phyloP scores from a whole-genome alignment of 148 eudicot genomes.

The Polygonum maritimum region DNA sequence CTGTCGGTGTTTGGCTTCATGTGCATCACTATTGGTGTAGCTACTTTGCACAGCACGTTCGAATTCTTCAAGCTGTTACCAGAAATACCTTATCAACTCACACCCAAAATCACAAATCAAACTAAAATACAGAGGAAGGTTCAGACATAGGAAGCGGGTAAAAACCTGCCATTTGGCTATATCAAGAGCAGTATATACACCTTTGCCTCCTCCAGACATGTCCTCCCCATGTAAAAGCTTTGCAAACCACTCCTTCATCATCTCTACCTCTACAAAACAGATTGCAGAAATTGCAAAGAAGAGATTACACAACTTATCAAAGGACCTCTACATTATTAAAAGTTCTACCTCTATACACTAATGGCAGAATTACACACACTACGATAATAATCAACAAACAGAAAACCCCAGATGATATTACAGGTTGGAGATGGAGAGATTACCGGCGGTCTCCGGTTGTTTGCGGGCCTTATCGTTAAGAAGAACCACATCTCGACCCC shows the following conservation, averaged over 20 bases:
- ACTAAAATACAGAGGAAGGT: neutral
- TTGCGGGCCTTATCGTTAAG: no score
- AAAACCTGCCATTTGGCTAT: constrained; percentile 90
- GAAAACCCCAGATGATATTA: no score
- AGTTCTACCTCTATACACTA: no score
- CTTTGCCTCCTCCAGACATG: constrained; percentile 99
- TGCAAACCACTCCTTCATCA: constrained; percentile 98
- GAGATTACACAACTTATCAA: neutral
- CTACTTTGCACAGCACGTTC: constrained; percentile 57
- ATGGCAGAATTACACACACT: no score
- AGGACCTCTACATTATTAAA: no score
- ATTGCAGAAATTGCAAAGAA: neutral
- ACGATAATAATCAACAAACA: no score
- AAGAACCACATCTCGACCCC: constrained; percentile 51
- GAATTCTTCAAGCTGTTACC: constrained; percentile 72
- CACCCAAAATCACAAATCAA: neutral
- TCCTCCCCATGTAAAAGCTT: constrained; percentile 93
- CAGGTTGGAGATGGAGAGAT: neutral
- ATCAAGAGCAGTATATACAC: constrained; percentile 75
- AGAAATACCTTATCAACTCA: constrained; percentile 10
- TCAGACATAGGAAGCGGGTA: neutral
- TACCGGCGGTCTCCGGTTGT: constrained; percentile 21
- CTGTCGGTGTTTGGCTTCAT: constrained; percentile 50
- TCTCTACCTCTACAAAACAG: constrained; percentile 47
- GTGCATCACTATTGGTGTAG: constrained; percentile 26